Evolutionary conservation across 2,329 filamentous ascomycete species (phyloP).

Genomic region (Verticillium longisporum): DNA sequence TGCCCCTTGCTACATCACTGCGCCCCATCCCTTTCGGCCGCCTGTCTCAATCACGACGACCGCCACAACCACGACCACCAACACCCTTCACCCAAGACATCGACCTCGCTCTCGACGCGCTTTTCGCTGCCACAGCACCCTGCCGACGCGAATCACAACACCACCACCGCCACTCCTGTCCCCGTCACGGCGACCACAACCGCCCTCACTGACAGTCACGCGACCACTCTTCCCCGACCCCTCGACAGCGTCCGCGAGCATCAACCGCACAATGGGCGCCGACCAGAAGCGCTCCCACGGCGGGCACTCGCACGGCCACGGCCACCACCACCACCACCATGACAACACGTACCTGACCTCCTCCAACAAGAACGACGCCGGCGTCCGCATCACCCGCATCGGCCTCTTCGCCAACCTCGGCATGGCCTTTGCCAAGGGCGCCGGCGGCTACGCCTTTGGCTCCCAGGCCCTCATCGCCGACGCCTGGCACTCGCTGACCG

Average conservation of each 20-base stretch:
- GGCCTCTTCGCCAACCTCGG: slow-evolving; percentile 82
- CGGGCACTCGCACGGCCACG: slow-evolving; percentile 42
- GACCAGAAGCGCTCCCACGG: slow-evolving; percentile 36
- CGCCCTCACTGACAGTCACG: neutral
- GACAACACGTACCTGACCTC: slow-evolving; percentile 80
- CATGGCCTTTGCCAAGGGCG: slow-evolving; percentile 90
- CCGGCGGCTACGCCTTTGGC: slow-evolving; percentile 90
- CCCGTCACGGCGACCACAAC: neutral
- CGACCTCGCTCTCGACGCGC: neutral
- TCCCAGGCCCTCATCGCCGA: slow-evolving; percentile 91
- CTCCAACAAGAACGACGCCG: slow-evolving; percentile 81
- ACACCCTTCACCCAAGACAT: neutral
- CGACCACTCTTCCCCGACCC: neutral
- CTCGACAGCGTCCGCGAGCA: slow-evolving; percentile 1
- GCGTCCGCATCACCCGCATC: slow-evolving; percentile 87
- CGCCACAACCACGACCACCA: too few relatives aligned
- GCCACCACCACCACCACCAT: slow-evolving; percentile 72
- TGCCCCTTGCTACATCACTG: neutral
- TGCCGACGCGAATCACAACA: neutral
- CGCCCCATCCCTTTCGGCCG: neutral
- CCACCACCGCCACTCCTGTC: neutral
- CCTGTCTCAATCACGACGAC: neutral
- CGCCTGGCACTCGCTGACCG: slow-evolving; percentile 90
- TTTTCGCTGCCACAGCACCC: neutral
- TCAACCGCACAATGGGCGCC: slow-evolving; percentile 18